phyloP scores from a whole-genome alignment of 352 stramenopile species.

The Thraustochytrium striatum region DNA sequence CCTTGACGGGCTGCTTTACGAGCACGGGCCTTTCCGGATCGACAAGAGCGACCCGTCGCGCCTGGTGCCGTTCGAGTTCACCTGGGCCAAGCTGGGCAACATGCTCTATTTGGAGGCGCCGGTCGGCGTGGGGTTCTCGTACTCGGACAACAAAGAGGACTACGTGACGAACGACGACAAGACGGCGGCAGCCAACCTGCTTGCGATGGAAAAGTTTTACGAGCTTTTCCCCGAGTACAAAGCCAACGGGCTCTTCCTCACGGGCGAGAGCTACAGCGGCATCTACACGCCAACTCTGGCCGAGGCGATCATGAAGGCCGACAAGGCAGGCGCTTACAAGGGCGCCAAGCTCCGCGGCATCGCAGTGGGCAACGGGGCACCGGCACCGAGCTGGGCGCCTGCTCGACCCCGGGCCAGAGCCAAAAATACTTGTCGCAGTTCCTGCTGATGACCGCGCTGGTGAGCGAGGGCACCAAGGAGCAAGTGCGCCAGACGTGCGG shows the following conservation, averaged over 20 bases:
- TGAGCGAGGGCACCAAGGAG: conserved; percentile 29
- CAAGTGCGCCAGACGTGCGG: conserved; percentile 26
- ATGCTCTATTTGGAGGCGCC: conserved; percentile 64
- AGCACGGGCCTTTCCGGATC: conserved; percentile 62
- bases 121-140: conserved; percentile 60
- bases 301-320: conserved; percentile 63
- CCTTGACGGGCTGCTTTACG: conserved; percentile 69
- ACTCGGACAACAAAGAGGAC: conserved; percentile 49
- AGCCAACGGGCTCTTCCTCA: conserved; percentile 82
- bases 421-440: conserved; percentile 50
- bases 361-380: conserved; percentile 57
- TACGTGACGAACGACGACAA: conserved; percentile 70
- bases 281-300: conserved; percentile 88
- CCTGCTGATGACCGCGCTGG: conserved; percentile 42
- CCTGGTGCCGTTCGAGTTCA: conserved; percentile 54
- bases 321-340: conserved; percentile 49
- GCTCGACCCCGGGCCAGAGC: conserved; percentile 12
- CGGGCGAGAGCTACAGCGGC: conserved; percentile 88
- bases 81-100: conserved; percentile 62
- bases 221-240: conserved; percentile 72
- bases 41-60: conserved; percentile 52
- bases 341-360: conserved; percentile 67
- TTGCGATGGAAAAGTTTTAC: conserved; percentile 71
- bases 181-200: conserved; percentile 70
- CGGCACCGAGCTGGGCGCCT: conserved; percentile 57